A percentile compares a stretch with the other conserved stretches of the same genome.
Evolutionary conservation across 768 basidiomycete genomes (phyloP).

Genomic region (Boletus rubropictus): DNA sequence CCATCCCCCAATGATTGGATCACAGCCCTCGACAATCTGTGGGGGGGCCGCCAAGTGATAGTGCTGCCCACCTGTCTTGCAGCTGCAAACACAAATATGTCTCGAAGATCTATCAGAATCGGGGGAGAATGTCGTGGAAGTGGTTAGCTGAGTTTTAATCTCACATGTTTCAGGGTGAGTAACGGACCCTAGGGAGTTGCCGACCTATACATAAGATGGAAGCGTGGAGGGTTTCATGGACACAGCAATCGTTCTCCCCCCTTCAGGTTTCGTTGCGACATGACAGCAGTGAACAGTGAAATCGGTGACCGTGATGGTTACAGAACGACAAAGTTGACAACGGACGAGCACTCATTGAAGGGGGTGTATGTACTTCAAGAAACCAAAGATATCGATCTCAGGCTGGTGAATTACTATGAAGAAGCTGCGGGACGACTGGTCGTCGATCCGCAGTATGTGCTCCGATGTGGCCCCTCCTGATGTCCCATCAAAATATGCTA

Average conservation of each 20-base stretch:
- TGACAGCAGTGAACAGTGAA: neutral
- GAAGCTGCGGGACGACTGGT: conserved; percentile 52
- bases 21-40: too few species aligned
- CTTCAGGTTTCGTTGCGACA: neutral
- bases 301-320: neutral
- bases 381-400: conserved; percentile 24
- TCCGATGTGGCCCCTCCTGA: too few species aligned
- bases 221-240: neutral
- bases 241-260: neutral
- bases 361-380: neutral
- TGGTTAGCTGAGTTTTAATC: neutral
- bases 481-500: neutral
- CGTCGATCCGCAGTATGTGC: conserved; percentile 52
- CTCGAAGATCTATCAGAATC: neutral
- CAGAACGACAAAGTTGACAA: neutral
- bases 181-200: neutral
- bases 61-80: too few species aligned
- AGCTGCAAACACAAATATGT: too few species aligned
- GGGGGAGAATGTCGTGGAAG: neutral
- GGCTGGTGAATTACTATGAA: conserved; percentile 43
- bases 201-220: neutral
- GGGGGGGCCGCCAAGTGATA: too few species aligned
- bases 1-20: too few species aligned
- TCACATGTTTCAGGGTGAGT: neutral
- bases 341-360: conserved; percentile 2